Evolutionary conservation across 1,139 yeast genomes (phyloP).

Genomic region (Protomyces inundatus): DNA sequence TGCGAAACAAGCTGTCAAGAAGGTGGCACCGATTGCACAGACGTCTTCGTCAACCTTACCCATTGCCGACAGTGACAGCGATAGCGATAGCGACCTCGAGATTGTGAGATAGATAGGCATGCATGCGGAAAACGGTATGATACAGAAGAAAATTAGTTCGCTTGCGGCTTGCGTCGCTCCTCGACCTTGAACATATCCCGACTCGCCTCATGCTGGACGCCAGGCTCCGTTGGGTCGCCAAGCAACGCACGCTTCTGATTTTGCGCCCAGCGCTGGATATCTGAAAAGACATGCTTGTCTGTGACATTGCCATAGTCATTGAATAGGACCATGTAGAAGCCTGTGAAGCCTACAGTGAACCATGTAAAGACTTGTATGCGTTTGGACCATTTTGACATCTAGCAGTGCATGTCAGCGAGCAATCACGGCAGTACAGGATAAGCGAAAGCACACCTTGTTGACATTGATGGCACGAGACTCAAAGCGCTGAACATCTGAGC

Average conservation of each 20-base stretch:
- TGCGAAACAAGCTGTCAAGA: neutral
- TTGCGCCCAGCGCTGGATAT: constrained; percentile 12
- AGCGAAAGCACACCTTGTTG: neutral
- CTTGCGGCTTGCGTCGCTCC: neutral
- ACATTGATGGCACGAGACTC: neutral
- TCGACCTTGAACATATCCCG: neutral
- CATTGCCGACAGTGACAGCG: neutral
- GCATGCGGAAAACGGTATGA: neutral
- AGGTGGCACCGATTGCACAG: neutral
- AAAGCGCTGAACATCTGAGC: neutral
- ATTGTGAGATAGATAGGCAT: neutral
- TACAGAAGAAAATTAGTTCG: neutral
- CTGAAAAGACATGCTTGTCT: constrained; percentile 12
- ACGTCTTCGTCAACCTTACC: neutral
- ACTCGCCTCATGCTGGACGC: neutral
- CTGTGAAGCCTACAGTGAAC: constrained; percentile 23
- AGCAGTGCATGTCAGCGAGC: neutral
- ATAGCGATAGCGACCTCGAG: constrained; percentile 16
- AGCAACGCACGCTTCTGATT: neutral
- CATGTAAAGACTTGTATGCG: constrained; percentile 18
- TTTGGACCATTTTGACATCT: constrained; percentile 11
- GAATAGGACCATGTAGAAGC: constrained; percentile 21
- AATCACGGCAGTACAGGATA: neutral
- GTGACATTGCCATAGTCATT: constrained; percentile 8
- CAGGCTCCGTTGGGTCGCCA: neutral